Evolutionary conservation across 208 protist species (phyloP), one percentile per base, ranked within the genome.

Genomic region (Trypanosoma platydactyli): DNA sequence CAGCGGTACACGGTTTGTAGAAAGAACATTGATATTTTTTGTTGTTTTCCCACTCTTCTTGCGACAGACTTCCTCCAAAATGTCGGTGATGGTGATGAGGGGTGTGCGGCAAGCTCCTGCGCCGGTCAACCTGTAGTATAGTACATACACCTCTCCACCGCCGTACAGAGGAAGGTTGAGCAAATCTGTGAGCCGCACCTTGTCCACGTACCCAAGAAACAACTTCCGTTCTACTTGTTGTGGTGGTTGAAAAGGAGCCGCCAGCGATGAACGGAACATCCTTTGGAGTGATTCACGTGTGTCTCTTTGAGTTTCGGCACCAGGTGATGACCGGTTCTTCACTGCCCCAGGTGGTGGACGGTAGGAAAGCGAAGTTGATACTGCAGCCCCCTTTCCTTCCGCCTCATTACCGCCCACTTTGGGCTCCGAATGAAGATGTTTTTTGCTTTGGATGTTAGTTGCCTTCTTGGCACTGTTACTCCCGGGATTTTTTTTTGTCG

Each of bases 71-170:
- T 68, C 61, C 38, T 62, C 35, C 24, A 73, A 33, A 24, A 49
- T 55, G 6, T 67, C 35, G 30, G 38, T 57, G 29, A 73, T 73
- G 3, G 68, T 67, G 44, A 73, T 67, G 1, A 73, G 60, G 38
- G 68, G 68, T n/a, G 68, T 73, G 16, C 68, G 68, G 44, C 60
- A 68, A 0, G 68, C 48, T 16, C 68, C 68, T 15, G 68, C 58
- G 13, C 68, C 68, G 13, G 68, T 73, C 12, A 73, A n/a, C 33
- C 68, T 20, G 54, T 73, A 73, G 45, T 73, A 73, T 18, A 73
- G 33, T 33, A 45, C 52, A 51, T 61, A 57, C 24, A 68, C 60
- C n/a, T 63, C 60, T 5, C 68, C 60, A 20, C 25, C 35, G 16
- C 60, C 41, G 40, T 63, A 67, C 15, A 68, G 33, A 46, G 68